A percentile compares a stretch with the other conserved stretches of the same genome.
Conservation (phyloP, 306 rosid genomes). For the Rosa chinensis region DNA sequence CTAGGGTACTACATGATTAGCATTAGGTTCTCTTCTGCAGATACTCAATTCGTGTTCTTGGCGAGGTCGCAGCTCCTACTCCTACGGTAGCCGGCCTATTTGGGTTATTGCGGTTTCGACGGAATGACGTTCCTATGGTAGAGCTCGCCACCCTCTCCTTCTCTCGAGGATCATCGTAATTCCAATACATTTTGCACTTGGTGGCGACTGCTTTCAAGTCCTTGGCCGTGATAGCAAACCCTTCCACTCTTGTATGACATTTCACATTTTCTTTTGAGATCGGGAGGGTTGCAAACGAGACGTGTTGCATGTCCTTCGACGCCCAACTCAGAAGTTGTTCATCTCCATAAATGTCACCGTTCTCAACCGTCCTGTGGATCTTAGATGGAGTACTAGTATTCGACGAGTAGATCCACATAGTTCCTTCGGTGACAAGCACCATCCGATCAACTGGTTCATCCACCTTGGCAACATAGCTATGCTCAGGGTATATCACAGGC, state of each 20-base stretch:
- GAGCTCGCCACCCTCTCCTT: constrained; percentile 1
- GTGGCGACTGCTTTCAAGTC: background rate
- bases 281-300: background rate
- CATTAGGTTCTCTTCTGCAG: background rate
- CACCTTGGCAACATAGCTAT: constrained; percentile 14
- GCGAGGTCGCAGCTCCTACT: background rate
- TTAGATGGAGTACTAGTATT: background rate
- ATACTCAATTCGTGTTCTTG: background rate
- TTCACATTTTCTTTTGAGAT: background rate
- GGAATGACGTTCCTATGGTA: background rate
- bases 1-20: too few relatives aligned
- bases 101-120: background rate
- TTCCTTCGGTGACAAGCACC: constrained; percentile 23
- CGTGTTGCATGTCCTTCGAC: background rate
- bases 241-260: background rate
- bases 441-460: constrained; percentile 24
- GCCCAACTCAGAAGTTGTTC: constrained; percentile 9
- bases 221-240: background rate
- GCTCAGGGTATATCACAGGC: constrained; percentile 13
- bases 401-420: constrained; percentile 2
- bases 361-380: background rate
- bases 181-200: constrained; percentile 10
- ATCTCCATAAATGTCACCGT: constrained; percentile 6
- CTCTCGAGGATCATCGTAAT: background rate
- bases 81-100: background rate